phyloP scores from a whole-genome alignment of 1,284 basidiomycete species.

The Bondarzewia mesenterica region DNA sequence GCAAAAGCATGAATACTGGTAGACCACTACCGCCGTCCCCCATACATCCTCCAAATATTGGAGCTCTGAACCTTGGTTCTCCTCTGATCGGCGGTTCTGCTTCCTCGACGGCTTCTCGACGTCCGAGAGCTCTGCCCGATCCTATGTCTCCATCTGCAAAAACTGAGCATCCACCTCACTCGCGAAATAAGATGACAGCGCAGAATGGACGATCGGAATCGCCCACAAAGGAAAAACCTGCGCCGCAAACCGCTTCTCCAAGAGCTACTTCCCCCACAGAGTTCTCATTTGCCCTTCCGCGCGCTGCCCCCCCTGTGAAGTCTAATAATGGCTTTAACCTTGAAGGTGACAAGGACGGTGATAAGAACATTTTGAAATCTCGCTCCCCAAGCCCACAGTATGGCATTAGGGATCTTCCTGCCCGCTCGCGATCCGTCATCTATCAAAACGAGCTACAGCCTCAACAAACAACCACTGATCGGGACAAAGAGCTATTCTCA shows the following conservation, averaged over 20 bases:
- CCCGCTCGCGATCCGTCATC: conserved; percentile 11
- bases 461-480: no score
- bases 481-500: conserved; percentile 10
- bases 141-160: not conserved
- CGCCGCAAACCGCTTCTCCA: not conserved
- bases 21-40: conserved; percentile 13
- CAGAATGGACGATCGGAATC: not conserved
- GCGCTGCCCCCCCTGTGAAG: not conserved
- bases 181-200: not conserved
- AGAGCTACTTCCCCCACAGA: not conserved
- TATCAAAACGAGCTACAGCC: conserved; percentile 7
- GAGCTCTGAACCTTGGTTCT: not conserved
- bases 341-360: not conserved
- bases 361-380: conserved; percentile 3
- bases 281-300: not conserved
- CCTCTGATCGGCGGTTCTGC: not conserved
- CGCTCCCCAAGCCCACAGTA: conserved; percentile 22
- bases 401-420: conserved; percentile 20
- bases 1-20: conserved; percentile 9
- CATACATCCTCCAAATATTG: conserved; percentile 5
- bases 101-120: not conserved
- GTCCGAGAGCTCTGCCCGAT: not conserved
- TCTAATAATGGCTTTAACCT: not conserved
- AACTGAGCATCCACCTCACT: not conserved
- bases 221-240: not conserved